Percentiles rank a stretch among this genome's conserved stretches.
Conservation (phyloP, 2,329 filamentous ascomycete species). For the Scedosporium apiospermum region DNA sequence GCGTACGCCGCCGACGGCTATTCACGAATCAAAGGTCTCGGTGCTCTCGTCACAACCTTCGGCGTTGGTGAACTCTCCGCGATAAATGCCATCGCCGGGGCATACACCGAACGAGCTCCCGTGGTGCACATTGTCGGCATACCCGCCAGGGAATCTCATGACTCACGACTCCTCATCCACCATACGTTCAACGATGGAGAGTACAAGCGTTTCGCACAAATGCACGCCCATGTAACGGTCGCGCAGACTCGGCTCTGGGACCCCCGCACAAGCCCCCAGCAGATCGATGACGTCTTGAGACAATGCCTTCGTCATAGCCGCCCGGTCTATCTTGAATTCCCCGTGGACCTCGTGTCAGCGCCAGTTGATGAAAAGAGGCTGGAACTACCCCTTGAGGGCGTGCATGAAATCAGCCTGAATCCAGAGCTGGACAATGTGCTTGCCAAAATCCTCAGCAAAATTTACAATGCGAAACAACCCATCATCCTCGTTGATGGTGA, state of each 20-base stretch:
- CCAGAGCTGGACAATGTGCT: constrained; percentile 67
- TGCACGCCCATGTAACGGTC: constrained; percentile 64
- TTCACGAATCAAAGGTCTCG: constrained; percentile 61
- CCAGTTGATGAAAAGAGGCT: constrained; percentile 67
- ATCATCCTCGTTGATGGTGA: constrained; percentile 77
- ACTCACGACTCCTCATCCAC: constrained; percentile 42
- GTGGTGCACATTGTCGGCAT: constrained; percentile 59
- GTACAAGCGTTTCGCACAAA: constrained; percentile 73
- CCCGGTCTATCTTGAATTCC: constrained; percentile 76
- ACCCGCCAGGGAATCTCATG: constrained; percentile 37
- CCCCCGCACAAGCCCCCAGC: constrained; percentile 56
- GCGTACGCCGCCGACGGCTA: constrained; percentile 77
- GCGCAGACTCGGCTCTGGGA: constrained; percentile 62
- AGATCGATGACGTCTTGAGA: constrained; percentile 69
- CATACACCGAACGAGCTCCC: constrained; percentile 63
- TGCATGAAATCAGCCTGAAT: constrained; percentile 56
- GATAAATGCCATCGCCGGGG: constrained; percentile 64
- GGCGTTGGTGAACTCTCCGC: constrained; percentile 68
- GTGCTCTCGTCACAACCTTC: constrained; percentile 65
- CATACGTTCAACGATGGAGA: constrained; percentile 71
- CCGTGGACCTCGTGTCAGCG: constrained; percentile 68
- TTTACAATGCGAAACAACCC: constrained; percentile 64
- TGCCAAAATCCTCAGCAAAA: constrained; percentile 64
- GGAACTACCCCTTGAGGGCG: constrained; percentile 54
- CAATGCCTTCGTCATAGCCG: constrained; percentile 66